A percentile compares a stretch with the other conserved stretches of the same genome.
Evolutionary conservation across 371 early-diverging fungal species (phyloP).

Genomic region (Mucor irregularis): DNA sequence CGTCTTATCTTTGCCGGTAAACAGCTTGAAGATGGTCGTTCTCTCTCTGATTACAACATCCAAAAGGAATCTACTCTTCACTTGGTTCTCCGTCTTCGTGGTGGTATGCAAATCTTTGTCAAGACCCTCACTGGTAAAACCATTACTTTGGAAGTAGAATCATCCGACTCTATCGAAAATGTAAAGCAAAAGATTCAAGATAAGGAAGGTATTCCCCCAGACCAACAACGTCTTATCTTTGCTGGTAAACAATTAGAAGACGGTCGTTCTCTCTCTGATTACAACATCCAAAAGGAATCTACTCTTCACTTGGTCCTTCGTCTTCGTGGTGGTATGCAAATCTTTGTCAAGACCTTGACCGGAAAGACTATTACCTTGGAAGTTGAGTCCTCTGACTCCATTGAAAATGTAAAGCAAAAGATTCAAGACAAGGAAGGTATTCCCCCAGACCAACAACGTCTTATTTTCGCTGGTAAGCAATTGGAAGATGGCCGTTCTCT

Average conservation of each 20-base stretch:
- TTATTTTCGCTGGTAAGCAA: constrained; percentile 75
- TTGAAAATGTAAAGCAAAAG: constrained; percentile 96
- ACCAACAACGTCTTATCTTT: constrained; percentile 99
- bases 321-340: constrained; percentile 88
- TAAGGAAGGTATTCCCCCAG: constrained; percentile 97
- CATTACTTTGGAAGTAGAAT: constrained; percentile 94
- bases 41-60: constrained; percentile 78
- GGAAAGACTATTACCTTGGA: constrained; percentile 91
- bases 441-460: constrained; percentile 98
- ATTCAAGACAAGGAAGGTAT: constrained; percentile 97
- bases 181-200: constrained; percentile 98
- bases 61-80: constrained; percentile 96
- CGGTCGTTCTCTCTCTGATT: constrained; percentile 82
- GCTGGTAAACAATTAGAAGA: constrained; percentile 99
- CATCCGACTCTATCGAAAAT: constrained; percentile 91
- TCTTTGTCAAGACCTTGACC: constrained; percentile 81
- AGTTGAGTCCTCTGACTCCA: constrained; percentile 92
- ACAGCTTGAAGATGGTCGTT: constrained; percentile 97
- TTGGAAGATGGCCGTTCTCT: constrained; percentile 23
- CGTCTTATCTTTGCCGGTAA: constrained; percentile 99
- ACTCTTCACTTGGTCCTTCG: constrained; percentile 97
- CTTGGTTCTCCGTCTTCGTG: constrained; percentile 94
- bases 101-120: constrained; percentile 86
- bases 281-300: constrained; percentile 91
- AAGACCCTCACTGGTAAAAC: constrained; percentile 85